phyloP scores from a whole-genome alignment of 1,284 basidiomycete genomes.

The Heterobasidion parviporum region DNA sequence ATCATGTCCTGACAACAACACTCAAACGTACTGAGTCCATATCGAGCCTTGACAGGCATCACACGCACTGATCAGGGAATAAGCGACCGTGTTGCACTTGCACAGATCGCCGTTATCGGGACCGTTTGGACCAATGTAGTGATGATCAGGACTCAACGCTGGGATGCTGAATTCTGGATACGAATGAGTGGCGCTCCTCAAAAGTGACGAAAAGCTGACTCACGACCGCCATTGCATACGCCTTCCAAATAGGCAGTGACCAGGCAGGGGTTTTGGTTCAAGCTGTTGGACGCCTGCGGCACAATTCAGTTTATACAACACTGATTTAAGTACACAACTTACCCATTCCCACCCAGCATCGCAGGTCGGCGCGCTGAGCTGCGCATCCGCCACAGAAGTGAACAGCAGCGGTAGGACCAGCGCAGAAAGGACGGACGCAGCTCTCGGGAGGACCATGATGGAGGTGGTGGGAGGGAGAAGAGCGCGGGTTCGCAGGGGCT shows the following conservation, averaged over 20 bases:
- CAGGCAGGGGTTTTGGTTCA: slow-evolving; percentile 7
- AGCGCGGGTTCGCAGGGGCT: background rate
- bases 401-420: background rate
- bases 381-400: background rate
- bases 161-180: slow-evolving; percentile 5
- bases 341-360: slow-evolving; percentile 6
- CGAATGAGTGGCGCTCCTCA: background rate
- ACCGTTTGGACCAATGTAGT: slow-evolving; percentile 8
- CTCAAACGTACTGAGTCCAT: slow-evolving; percentile 6
- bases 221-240: slow-evolving; percentile 6
- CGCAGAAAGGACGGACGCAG: background rate
- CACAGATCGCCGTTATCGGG: slow-evolving; percentile 3
- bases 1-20: too few relatives aligned
- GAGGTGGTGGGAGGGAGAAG: background rate
- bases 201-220: background rate
- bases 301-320: background rate
- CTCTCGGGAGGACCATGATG: background rate
- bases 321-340: background rate
- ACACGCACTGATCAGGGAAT: slow-evolving; percentile 14
- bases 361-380: background rate
- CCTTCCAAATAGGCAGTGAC: slow-evolving; percentile 4
- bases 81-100: slow-evolving; percentile 12
- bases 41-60: slow-evolving; percentile 8
- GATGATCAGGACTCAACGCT: background rate
- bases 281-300: slow-evolving; percentile 3